Conservation (phyloP, 331 rosid species). For the Malus hybrid region DNA sequence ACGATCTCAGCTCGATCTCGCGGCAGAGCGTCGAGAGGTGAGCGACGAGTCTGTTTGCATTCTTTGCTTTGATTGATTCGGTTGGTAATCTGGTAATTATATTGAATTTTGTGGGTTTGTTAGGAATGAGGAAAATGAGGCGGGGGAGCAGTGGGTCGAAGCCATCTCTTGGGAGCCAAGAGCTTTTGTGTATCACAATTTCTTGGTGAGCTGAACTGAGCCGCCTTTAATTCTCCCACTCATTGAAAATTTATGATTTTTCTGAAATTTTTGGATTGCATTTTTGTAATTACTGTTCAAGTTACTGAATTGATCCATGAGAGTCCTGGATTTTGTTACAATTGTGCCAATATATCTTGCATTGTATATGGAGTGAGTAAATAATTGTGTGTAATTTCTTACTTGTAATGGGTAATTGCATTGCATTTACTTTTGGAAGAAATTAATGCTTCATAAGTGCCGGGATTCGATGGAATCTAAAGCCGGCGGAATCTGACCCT, state of each 20-base stretch:
- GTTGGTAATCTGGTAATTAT: neutral
- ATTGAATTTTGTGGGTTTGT: neutral
- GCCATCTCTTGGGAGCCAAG: constrained; percentile 95
- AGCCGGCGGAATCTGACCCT: neutral
- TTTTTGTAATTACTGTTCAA: neutral
- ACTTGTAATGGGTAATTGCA: neutral
- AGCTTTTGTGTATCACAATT: constrained; percentile 87
- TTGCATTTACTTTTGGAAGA: neutral
- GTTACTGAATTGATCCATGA: neutral
- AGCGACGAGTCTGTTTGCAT: neutral
- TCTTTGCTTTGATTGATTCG: neutral
- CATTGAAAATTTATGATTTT: neutral
- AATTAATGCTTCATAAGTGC: neutral
- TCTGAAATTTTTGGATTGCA: neutral
- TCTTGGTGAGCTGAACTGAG: constrained; percentile 55
- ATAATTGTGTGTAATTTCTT: neutral
- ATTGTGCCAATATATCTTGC: neutral
- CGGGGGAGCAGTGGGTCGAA: constrained; percentile 78
- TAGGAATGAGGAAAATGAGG: constrained; percentile 41
- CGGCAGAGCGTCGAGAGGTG: constrained; percentile 36
- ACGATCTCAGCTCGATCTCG: constrained; percentile 81
- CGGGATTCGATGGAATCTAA: neutral
- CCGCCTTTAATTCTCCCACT: neutral
- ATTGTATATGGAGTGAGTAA: neutral
- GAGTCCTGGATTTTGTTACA: neutral